Evolutionary conservation across 2,329 filamentous ascomycete genomes (phyloP), one percentile per base, ranked within the genome.

Genomic region (Byssothecium circinans): DNA sequence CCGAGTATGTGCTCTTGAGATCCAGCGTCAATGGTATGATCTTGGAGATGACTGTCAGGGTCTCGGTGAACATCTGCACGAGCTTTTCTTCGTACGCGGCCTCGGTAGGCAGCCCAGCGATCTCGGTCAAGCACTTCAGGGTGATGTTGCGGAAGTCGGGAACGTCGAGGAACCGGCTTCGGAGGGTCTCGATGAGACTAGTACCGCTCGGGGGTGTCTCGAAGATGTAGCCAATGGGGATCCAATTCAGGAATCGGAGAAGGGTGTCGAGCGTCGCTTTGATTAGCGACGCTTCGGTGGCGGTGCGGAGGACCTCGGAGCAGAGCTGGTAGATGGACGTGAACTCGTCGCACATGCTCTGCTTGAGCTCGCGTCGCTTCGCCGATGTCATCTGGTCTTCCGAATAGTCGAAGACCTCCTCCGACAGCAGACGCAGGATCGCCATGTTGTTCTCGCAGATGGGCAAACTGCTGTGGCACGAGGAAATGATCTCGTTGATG

Each of bases 391-490:
- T 96, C 72, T 96, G 90, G 68, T 99, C 94, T 56, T 92, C 90
- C 1, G 94, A 99, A 74, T 95, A 99, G 77, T 99, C 94, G 68
- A 99, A 99, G 30, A 99, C 92, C 73, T 99, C 94, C 73, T 99
- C 94, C 6, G 94, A 99, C 37, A 99, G 82, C 62, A 99, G 78
- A 50, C 94, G 87, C 60, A 99, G 82, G 62, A 99, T 97, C 56
- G 89, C 91, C 94, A 99, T 99, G 80, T 99, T 99, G 79, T 99
- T 99, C 77, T 99, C 94, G 82, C 95, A 99, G 63, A 99, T 95
- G 30, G 92, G 94, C 44, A 99, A 79, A 74, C 88, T 96, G 60
- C 89, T 92, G 71, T 95, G 91, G 75, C 91, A 97, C 46, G 94
- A 92, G 18, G 90, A 88, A 63, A 99, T 91, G 74, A 99, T 99